Conservation (phyloP, 331 rosid genomes). For the Saraca asoca region DNA sequence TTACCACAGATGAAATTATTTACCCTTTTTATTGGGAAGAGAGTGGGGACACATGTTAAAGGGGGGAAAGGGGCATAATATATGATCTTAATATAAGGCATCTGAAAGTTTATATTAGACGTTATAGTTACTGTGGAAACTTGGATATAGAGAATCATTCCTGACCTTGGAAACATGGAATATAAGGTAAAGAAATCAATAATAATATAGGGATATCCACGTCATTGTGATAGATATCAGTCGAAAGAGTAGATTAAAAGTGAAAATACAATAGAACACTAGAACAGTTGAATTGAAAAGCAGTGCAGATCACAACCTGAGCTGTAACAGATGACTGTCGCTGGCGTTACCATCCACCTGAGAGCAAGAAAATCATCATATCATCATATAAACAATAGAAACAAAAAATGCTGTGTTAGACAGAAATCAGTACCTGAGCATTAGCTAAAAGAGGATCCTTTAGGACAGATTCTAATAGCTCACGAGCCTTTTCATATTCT, state of each 20-base stretch:
- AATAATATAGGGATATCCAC: not conserved
- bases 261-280: constrained; percentile 11
- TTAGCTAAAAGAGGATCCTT: constrained; percentile 76
- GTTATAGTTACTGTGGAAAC: not conserved
- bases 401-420: not conserved
- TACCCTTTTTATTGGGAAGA: not conserved
- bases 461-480: constrained; percentile 80
- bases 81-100: not conserved
- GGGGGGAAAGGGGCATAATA: not conserved
- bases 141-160: constrained; percentile 23
- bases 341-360: constrained; percentile 79
- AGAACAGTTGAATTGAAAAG: constrained; percentile 11
- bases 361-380: constrained; percentile 8
- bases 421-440: constrained; percentile 56
- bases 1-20: constrained; percentile 16
- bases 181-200: constrained; percentile 2
- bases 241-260: constrained; percentile 6
- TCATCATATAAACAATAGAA: constrained; percentile 11
- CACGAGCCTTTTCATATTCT: constrained; percentile 75
- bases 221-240: not conserved
- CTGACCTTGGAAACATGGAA: not conserved
- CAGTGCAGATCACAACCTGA: constrained; percentile 60
- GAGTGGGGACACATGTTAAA: not conserved
- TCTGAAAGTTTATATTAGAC: not conserved
- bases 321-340: constrained; percentile 85